Conservation (phyloP, 371 early-diverging fungal genomes). For the Chytridium lagenaria region DNA sequence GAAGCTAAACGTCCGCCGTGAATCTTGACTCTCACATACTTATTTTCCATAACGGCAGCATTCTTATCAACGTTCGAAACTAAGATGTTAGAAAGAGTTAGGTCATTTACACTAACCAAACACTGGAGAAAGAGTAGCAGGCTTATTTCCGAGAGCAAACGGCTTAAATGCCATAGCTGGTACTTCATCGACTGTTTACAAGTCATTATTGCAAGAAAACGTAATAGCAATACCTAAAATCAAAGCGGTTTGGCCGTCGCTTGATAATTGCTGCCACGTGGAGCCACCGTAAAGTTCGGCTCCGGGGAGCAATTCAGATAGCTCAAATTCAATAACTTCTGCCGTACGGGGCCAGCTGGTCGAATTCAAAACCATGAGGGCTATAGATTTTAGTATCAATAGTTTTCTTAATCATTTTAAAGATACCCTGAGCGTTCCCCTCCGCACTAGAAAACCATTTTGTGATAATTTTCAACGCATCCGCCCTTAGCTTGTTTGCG, state of each 20-base stretch:
- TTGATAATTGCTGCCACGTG: conserved; percentile 26
- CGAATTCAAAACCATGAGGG: conserved; percentile 77
- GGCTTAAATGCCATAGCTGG: conserved; percentile 14
- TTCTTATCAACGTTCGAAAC: no score
- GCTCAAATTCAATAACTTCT: conserved; percentile 71
- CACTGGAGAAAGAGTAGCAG: neutral
- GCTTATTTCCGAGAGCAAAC: conserved; percentile 22
- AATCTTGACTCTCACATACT: conserved; percentile 67
- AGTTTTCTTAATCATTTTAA: no score
- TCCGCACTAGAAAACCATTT: no score
- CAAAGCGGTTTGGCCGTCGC: conserved; percentile 13
- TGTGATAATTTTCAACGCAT: conserved; percentile 43
- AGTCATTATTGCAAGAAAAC: no score
- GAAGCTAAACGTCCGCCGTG: conserved; percentile 71
- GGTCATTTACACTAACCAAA: no score
- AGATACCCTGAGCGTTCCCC: no score
- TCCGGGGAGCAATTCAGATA: conserved; percentile 23
- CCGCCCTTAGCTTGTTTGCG: conserved; percentile 47
- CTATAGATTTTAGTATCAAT: no score
- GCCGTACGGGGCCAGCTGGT: conserved; percentile 74
- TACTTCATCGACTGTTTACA: conserved; percentile 25
- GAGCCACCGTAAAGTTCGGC: conserved; percentile 14
- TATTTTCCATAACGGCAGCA: conserved; percentile 68
- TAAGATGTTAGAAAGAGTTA: no score
- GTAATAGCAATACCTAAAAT: neutral